Evolutionary conservation across 306 rosid genomes (phyloP).

Genomic region (Prunus mira): DNA sequence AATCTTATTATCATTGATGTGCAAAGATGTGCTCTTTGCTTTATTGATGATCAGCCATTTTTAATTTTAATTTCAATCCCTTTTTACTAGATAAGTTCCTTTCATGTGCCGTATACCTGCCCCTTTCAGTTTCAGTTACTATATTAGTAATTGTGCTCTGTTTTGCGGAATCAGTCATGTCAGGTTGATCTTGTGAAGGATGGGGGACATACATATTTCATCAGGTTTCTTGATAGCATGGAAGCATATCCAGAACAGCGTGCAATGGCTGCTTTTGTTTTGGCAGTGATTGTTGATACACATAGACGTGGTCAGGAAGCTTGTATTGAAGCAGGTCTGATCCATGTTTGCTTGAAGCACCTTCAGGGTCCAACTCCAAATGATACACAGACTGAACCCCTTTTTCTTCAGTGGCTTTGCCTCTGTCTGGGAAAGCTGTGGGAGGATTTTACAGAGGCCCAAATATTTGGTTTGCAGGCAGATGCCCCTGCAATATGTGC

Average conservation of each 20-base stretch:
- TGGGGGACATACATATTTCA: slow-evolving; percentile 87
- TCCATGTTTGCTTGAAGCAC: slow-evolving; percentile 83
- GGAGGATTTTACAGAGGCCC: slow-evolving; percentile 88
- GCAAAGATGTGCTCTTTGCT: neutral
- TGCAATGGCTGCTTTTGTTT: slow-evolving; percentile 98
- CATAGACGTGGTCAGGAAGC: slow-evolving; percentile 97
- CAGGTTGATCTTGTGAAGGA: slow-evolving; percentile 99
- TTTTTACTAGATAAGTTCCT: neutral
- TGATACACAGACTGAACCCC: slow-evolving; percentile 83
- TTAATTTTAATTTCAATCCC: neutral
- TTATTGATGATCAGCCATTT: neutral
- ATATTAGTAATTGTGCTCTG: slow-evolving; percentile 3
- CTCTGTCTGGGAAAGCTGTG: slow-evolving; percentile 95
- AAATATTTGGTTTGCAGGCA: slow-evolving; percentile 73
- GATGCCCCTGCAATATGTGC: slow-evolving; percentile 72
- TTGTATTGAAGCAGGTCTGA: slow-evolving; percentile 75
- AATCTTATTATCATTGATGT: neutral
- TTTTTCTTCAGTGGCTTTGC: slow-evolving; percentile 98
- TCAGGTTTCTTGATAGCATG: slow-evolving; percentile 90
- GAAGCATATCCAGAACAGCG: slow-evolving; percentile 94
- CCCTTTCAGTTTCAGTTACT: neutral
- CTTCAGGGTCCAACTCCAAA: slow-evolving; percentile 83
- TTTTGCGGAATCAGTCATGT: slow-evolving; percentile 69
- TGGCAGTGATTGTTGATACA: slow-evolving; percentile 96
- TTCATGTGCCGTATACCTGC: neutral